Evolutionary conservation across 1,284 basidiomycete genomes (phyloP), one percentile per base, ranked within the genome.

Genomic region (Phellopilus nigrolimitatus): DNA sequence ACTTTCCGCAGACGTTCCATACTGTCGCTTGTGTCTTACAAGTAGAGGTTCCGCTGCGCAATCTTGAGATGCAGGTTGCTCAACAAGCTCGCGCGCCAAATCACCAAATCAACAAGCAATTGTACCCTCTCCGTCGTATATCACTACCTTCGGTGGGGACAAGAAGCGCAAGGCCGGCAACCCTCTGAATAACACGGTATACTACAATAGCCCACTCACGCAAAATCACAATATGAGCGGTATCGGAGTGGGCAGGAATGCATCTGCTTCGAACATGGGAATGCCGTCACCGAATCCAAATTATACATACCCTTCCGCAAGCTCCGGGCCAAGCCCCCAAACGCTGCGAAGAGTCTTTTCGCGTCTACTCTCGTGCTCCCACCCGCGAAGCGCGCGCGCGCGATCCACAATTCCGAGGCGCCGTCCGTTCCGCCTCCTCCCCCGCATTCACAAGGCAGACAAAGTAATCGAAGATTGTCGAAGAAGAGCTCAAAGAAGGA

Each of bases 11-110:
- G n/a, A n/a, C 80, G 88, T 57, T 76, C 85, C 59, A 81, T 86
- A 56, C 77, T 90, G 44, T 77, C 84, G 0, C 87, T 88, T 66
- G 87, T 87, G 28, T 82, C 82, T 2, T 89, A 82, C 75, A 90
- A 90, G 70, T 84, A 87, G 5, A 75, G 74, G 71, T 80, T 47
- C 72, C 82, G 40, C 70, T 89, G 28, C 74, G 74, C 58, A 84
- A 87, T 57, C 75, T 88, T 40, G 88, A 90, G 66, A 74, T 77
- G 22, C 79, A 81, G 61, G 71, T 69, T 27, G 68, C 68, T 51
- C 60, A 62, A 45, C 66, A 62, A 47, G 68, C 72, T 53, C 63
- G 71, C 37, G 62, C 69, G 41, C 63, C 72, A 63, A 76, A 76
- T 68, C 69, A n/a, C n/a, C n/a, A n/a, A 73, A 66, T 71, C 76